Conservation (phyloP, 805 yeast genomes). For the Tetrapisispora iriomotensis region DNA sequence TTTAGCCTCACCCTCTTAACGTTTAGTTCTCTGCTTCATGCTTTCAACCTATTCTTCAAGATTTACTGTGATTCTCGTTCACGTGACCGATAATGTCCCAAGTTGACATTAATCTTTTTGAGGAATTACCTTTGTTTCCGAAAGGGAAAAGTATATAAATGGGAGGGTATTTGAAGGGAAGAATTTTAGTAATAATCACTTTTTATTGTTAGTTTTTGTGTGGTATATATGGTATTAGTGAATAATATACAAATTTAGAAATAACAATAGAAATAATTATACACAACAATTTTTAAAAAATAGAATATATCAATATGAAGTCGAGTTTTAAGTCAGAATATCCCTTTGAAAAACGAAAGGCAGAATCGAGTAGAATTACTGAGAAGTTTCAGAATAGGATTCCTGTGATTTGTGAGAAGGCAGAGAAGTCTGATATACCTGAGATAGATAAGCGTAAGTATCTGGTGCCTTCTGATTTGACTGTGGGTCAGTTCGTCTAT, state of each 20-base stretch:
- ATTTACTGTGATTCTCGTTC: no score
- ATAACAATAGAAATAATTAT: no score
- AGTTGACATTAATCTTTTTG: background rate
- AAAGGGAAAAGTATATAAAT: no score
- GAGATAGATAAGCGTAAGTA: constrained; percentile 96
- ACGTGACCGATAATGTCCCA: background rate
- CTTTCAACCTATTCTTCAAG: no score
- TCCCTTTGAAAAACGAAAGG: constrained; percentile 90
- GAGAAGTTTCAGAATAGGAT: constrained; percentile 85
- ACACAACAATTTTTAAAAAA: background rate
- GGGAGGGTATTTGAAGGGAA: background rate
- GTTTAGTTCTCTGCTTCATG: no score
- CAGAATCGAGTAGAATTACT: constrained; percentile 85
- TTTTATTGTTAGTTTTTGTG: no score
- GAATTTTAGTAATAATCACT: no score
- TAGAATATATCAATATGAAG: constrained; percentile 16
- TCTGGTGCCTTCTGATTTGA: constrained; percentile 88
- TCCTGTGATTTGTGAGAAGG: constrained; percentile 95
- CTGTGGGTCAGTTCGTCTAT: constrained; percentile 96
- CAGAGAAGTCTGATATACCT: constrained; percentile 90
- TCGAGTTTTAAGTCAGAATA: constrained; percentile 48
- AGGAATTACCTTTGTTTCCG: no score
- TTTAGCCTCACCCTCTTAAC: no score
- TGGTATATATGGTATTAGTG: background rate
- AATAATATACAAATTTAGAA: background rate